Percentiles rank a stretch among this genome's conserved stretches.
phyloP scores from a whole-genome alignment of 176 grass and related monocot genomes.

The sorghum (Sorghum bicolor) region Sorghum_bicolor_NCBIv3 NC_012873.2:3600501-3601000 shows the following conservation, averaged over 20 bases:
- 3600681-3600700: constrained; percentile 63
- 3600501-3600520: neutral
- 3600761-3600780: neutral
- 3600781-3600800: constrained; percentile 4
- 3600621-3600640: constrained; percentile 97
- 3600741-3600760: neutral
- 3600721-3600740: constrained; percentile 4
- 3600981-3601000: constrained; percentile 73
- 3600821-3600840: neutral
- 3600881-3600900: neutral
- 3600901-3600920: neutral
- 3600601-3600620: constrained; percentile 49
- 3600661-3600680: constrained; percentile 98
- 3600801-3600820: constrained; percentile 19
- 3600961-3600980: constrained; percentile 69
- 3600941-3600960: constrained; percentile 35
- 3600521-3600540: neutral
- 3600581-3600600: neutral
- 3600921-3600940: neutral
- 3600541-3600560: neutral
- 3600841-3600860: neutral
- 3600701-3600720: neutral
- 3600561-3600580: neutral
- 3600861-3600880: neutral
- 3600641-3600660: constrained; percentile 85